Evolutionary conservation across 2,329 filamentous ascomycete genomes (phyloP).

Genomic region (Piedraia hortae): DNA sequence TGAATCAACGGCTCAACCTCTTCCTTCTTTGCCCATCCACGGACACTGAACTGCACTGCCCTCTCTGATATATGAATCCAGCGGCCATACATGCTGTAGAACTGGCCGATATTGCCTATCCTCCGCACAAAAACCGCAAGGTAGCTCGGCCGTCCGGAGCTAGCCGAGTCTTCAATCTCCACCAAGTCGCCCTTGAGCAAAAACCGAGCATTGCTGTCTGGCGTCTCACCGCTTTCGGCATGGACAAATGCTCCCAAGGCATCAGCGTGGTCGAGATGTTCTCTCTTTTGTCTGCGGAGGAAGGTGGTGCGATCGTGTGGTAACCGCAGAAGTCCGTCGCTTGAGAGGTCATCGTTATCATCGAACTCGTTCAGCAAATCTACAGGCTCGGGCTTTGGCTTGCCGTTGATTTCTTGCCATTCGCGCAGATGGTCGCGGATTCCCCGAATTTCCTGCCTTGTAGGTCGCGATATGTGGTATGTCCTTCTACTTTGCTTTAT

Average conservation of each 20-base stretch:
- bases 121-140: constrained; percentile 22
- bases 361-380: background rate
- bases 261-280: too few species aligned
- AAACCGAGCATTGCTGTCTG: constrained; percentile 12
- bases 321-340: constrained; percentile 10
- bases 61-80: constrained; percentile 17
- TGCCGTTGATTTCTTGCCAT: constrained; percentile 19
- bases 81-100: constrained; percentile 22
- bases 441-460: too few species aligned
- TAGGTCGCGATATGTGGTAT: too few species aligned
- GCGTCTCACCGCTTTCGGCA: constrained; percentile 3
- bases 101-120: constrained; percentile 14
- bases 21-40: constrained; percentile 19
- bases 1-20: constrained; percentile 21
- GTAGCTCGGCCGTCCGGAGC: constrained; percentile 14
- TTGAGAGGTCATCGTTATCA: constrained; percentile 2
- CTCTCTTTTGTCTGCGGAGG: too few species aligned
- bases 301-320: too few species aligned
- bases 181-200: constrained; percentile 22
- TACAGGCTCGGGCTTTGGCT: too few species aligned
- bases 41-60: constrained; percentile 22
- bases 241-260: too few species aligned
- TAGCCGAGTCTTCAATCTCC: constrained; percentile 13
- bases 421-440: constrained; percentile 14
- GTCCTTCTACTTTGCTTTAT: too few species aligned